A percentile compares a stretch with the other conserved stretches of the same genome.
Evolutionary conservation across 345 rosid species (phyloP).

Genomic region (Camelina hispida): DNA sequence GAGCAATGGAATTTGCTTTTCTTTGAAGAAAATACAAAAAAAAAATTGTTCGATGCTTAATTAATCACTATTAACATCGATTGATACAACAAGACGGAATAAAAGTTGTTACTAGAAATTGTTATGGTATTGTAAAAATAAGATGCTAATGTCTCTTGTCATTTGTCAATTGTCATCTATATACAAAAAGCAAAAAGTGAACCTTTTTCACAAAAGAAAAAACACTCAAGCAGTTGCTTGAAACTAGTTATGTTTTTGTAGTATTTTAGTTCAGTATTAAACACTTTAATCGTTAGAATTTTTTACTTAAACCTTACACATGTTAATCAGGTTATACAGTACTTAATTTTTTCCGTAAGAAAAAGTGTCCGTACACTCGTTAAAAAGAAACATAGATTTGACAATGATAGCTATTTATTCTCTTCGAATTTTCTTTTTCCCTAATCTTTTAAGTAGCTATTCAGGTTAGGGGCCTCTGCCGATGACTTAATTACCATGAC

Average conservation of each 20-base stretch:
- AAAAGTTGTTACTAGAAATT: neutral
- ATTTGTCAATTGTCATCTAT: no score
- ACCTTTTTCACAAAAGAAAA: no score
- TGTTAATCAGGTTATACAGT: constrained; percentile 3
- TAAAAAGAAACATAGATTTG: constrained; percentile 37
- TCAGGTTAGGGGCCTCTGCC: constrained; percentile 14
- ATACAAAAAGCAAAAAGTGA: no score
- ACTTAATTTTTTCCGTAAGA: neutral
- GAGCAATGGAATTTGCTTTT: constrained; percentile 54
- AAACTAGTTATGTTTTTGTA: no score
- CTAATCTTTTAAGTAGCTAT: neutral
- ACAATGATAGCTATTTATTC: constrained; percentile 40
- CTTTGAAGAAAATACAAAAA: neutral
- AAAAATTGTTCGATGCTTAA: constrained; percentile 39
- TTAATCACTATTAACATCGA: constrained; percentile 29
- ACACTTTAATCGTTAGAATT: no score
- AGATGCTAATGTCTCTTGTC: neutral
- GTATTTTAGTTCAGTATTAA: no score
- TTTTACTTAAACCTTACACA: constrained; percentile 8
- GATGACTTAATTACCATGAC: constrained; percentile 32
- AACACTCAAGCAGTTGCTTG: no score
- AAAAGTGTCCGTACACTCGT: constrained; percentile 36
- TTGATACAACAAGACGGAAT: constrained; percentile 35
- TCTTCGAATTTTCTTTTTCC: constrained; percentile 35
- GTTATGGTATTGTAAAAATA: neutral